phyloP scores from a whole-genome alignment of 2,329 filamentous ascomycete species.

The Beauveria australis region DNA sequence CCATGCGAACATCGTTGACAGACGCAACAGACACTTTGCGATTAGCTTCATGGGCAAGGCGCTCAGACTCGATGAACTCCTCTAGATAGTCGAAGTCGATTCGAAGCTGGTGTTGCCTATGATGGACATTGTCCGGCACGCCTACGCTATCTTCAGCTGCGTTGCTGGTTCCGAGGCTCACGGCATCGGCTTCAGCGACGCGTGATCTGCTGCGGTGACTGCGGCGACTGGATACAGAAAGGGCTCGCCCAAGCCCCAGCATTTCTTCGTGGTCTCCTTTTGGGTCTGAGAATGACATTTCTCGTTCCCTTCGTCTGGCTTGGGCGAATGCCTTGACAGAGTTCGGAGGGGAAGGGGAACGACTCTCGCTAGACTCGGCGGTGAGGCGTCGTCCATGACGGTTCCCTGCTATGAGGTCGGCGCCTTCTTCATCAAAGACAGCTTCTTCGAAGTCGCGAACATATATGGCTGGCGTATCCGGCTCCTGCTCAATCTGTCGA shows the following conservation, averaged over 20 bases:
- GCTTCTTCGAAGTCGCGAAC: conserved; percentile 84
- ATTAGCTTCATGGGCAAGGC: conserved; percentile 40
- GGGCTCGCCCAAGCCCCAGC: conserved; percentile 63
- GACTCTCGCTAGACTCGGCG: conserved; percentile 49
- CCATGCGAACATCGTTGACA: conserved; percentile 27
- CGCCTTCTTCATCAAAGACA: conserved; percentile 65
- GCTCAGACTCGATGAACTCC: conserved; percentile 67
- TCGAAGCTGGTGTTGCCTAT: conserved; percentile 61
- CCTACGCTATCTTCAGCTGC: conserved; percentile 83
- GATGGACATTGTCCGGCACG: conserved; percentile 59
- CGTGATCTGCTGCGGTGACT: conserved; percentile 50
- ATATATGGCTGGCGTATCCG: conserved; percentile 29
- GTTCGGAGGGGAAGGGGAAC: conserved; percentile 82
- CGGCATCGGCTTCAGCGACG: conserved; percentile 53
- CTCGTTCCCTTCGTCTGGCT: conserved; percentile 75
- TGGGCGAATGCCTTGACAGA: conserved; percentile 97
- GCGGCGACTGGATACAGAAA: conserved; percentile 59
- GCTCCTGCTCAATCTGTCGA: conserved; percentile 35
- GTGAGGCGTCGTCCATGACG: conserved; percentile 46
- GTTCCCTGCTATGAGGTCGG: conserved; percentile 33
- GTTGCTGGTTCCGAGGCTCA: conserved; percentile 55
- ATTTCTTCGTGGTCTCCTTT: conserved; percentile 34
- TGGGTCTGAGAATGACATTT: conserved; percentile 47
- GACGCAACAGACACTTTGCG: conserved; percentile 36
- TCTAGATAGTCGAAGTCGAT: conserved; percentile 93